Evolutionary conservation across 2,329 filamentous ascomycete genomes (phyloP), one percentile per base, ranked within the genome.

Genomic region (Colletotrichum melonis): DNA sequence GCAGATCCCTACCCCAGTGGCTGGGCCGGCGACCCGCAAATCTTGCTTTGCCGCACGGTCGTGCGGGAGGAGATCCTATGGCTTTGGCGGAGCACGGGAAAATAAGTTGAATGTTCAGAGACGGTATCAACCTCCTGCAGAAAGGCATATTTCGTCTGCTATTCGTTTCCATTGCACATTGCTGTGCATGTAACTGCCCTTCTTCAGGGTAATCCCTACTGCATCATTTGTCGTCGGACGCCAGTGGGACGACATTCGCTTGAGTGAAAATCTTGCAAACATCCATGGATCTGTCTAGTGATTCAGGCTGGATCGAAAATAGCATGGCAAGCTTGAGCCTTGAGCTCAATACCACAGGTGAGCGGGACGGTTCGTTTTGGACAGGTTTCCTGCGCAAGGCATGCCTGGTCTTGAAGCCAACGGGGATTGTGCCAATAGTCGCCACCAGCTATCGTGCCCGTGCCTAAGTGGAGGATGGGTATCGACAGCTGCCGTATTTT

Each of bases 11-110:
- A 24, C 46, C 35, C 28, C 38, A 28, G 46, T 60, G 60, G 66
- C 42, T 72, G 30, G 69, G 30, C 60, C 58, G 54, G 42, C 42
- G 66, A 64, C 65, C 66, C 57, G 57, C 49, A 68, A 72, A 63
- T 58, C 52, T 60, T 63, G 46, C 26, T 38, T 70, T 30, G 70
- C 54, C 59, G 66, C 66, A 64, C 66, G 66, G 54, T 69, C 49
- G 60, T 19, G 54, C 66, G 60, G 60, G 46, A 70, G 60, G 55
- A 60, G 55, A 62, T 73, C 67, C 26, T 35, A 52, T 56, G 38
- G 16, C 60, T 42, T 54, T 55, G 56, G 19, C 42, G 19, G 49
- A 30, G 65, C 32, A 57, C 26, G 14, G 32, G 52, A 19, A 35
- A 52, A 49, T 35, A 38, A 71, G 19, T 67, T 26, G 19, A 63